These are phyloP conservation scores for Curvularia spicifera DNA, from an alignment of 2,329 filamentous ascomycete genomes.

Conservation along the genomic window DNA sequence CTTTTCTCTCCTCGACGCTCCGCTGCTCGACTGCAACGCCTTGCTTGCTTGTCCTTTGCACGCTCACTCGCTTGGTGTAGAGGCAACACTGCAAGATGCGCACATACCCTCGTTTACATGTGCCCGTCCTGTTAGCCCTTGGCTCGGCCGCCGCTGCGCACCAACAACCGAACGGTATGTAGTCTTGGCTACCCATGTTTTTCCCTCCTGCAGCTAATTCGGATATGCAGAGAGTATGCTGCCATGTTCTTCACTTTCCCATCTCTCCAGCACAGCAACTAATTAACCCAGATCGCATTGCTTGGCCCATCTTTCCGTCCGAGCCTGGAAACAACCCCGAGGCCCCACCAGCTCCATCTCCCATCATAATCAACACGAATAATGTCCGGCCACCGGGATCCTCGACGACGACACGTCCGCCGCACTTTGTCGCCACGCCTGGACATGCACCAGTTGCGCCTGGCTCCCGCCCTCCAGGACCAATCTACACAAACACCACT, in stretches of 20 bases:
- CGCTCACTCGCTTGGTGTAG: slow-evolving; percentile 31
- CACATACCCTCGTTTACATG: slow-evolving; percentile 25
- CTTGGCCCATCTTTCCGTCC: background rate
- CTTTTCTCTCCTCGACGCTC: slow-evolving; percentile 3
- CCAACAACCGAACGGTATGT: slow-evolving; percentile 27
- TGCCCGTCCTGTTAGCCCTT: slow-evolving; percentile 25
- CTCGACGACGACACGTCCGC: background rate
- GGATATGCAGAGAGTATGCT: no score
- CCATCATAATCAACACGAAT: background rate
- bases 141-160: slow-evolving; percentile 19
- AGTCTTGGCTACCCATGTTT: background rate
- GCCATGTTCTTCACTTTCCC: background rate
- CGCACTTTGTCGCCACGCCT: background rate
- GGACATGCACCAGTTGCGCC: slow-evolving; percentile 1
- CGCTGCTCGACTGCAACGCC: background rate
- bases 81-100: slow-evolving; percentile 31
- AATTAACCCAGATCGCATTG: slow-evolving; percentile 5
- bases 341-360: slow-evolving; percentile 3
- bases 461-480: background rate
- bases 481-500: slow-evolving; percentile 3
- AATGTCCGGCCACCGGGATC: background rate
- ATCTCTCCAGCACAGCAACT: background rate
- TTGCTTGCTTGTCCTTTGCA: slow-evolving; percentile 20
- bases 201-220: no score
- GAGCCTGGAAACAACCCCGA: background rate